Conservation (phyloP, 331 rosid species). For the Stylosanthes scabra region DNA sequence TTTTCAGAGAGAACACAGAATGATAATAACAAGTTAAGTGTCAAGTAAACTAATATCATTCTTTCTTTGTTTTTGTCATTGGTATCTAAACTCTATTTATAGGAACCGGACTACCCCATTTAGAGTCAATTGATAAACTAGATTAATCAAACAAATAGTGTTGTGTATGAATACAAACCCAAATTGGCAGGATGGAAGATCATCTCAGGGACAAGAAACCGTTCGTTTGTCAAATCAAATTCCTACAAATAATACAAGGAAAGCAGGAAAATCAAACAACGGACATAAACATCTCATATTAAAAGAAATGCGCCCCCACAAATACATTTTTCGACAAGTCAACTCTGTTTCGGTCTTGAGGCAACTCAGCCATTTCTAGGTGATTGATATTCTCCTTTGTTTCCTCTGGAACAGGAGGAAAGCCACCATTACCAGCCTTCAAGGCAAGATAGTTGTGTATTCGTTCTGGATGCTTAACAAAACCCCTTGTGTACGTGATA, state of each 20-base stretch:
- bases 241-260: constrained; percentile 58
- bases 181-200: constrained; percentile 94
- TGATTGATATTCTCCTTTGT: constrained; percentile 36
- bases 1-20: constrained; percentile 20
- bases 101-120: constrained; percentile 7
- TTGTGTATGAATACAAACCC: constrained; percentile 54
- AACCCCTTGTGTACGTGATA: constrained; percentile 70
- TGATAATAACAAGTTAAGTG: background rate
- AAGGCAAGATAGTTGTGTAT: constrained; percentile 61
- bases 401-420: constrained; percentile 31
- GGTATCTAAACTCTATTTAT: too few relatives aligned
- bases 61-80: too few relatives aligned
- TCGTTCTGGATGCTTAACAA: constrained; percentile 74
- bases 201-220: constrained; percentile 98
- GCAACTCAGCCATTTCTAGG: constrained; percentile 44
- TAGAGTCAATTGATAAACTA: constrained; percentile 12
- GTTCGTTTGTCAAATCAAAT: constrained; percentile 92
- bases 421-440: constrained; percentile 42
- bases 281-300: background rate
- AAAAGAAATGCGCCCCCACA: background rate
- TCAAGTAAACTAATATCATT: too few relatives aligned
- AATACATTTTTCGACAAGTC: constrained; percentile 84
- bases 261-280: background rate
- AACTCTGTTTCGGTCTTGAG: constrained; percentile 57
- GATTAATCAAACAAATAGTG: constrained; percentile 21